A percentile compares a stretch with the other conserved stretches of the same genome.
Evolutionary conservation across 345 rosid genomes (phyloP).

Genomic region (Excoecaria agallocha): DNA sequence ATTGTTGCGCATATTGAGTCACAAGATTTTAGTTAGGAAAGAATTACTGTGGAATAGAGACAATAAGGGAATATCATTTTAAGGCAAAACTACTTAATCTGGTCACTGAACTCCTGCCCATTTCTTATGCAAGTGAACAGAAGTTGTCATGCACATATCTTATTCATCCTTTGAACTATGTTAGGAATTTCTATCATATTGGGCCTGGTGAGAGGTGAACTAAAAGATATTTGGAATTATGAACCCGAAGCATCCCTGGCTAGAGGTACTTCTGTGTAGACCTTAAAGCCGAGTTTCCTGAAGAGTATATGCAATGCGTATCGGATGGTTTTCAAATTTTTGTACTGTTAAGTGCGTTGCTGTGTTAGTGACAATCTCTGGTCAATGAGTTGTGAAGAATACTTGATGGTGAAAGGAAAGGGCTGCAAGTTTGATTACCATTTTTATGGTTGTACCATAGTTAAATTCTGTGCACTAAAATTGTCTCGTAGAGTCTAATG

Average conservation of each 20-base stretch:
- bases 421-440: background rate
- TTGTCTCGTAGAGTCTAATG: background rate
- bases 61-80: background rate
- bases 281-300: slow-evolving; percentile 27
- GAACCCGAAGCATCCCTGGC: slow-evolving; percentile 23
- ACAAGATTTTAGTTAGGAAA: background rate
- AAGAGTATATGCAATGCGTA: background rate
- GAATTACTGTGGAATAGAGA: too few species aligned
- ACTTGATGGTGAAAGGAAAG: background rate
- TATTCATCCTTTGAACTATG: background rate
- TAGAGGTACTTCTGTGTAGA: slow-evolving; percentile 9
- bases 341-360: background rate
- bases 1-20: background rate
- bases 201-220: slow-evolving; percentile 66
- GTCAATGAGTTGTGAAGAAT: background rate
- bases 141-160: background rate
- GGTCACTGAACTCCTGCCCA: background rate
- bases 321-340: background rate
- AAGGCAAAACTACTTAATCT: background rate
- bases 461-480: background rate
- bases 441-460: background rate
- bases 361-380: background rate
- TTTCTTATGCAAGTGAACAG: background rate
- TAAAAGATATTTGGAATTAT: slow-evolving; percentile 59
- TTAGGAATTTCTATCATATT: slow-evolving; percentile 59